These are phyloP conservation scores for Backusella psychrophila DNA, from an alignment of 192 early-diverging fungal genomes.

Conservation along the genomic window DNA sequence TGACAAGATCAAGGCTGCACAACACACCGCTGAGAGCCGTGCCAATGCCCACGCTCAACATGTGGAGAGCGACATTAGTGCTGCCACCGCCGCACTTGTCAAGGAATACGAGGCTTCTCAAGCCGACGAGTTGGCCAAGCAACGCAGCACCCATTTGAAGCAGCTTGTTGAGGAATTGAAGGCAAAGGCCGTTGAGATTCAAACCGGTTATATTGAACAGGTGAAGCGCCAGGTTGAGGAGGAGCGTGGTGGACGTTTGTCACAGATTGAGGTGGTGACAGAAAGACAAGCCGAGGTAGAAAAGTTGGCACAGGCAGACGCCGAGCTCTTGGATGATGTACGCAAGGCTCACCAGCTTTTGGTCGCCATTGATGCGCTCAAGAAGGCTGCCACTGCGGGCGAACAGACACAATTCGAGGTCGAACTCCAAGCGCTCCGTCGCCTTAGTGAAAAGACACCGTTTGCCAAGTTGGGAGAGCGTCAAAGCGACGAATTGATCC, in stretches of 20 bases:
- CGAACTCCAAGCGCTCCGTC: slow-evolving; percentile 62
- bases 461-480: slow-evolving; percentile 37
- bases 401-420: slow-evolving; percentile 61
- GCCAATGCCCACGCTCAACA: slow-evolving; percentile 49
- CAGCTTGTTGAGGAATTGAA: slow-evolving; percentile 58
- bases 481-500: slow-evolving; percentile 42
- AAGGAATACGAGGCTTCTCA: background rate
- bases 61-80: slow-evolving; percentile 12
- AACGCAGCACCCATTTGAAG: slow-evolving; percentile 17
- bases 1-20: slow-evolving; percentile 46
- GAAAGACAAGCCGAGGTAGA: slow-evolving; percentile 71
- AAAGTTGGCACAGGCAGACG: slow-evolving; percentile 62
- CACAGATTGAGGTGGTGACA: slow-evolving; percentile 77
- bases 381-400: slow-evolving; percentile 49
- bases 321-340: slow-evolving; percentile 62
- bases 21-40: slow-evolving; percentile 42
- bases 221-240: slow-evolving; percentile 80
- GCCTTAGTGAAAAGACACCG: slow-evolving; percentile 45
- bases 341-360: slow-evolving; percentile 60
- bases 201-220: slow-evolving; percentile 70
- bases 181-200: slow-evolving; percentile 63
- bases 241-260: slow-evolving; percentile 88
- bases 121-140: slow-evolving; percentile 13
- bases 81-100: slow-evolving; percentile 14
- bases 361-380: slow-evolving; percentile 67